phyloP scores from a whole-genome alignment of 2,329 filamentous ascomycete genomes.

The Colletotrichum chrysophilum region DNA sequence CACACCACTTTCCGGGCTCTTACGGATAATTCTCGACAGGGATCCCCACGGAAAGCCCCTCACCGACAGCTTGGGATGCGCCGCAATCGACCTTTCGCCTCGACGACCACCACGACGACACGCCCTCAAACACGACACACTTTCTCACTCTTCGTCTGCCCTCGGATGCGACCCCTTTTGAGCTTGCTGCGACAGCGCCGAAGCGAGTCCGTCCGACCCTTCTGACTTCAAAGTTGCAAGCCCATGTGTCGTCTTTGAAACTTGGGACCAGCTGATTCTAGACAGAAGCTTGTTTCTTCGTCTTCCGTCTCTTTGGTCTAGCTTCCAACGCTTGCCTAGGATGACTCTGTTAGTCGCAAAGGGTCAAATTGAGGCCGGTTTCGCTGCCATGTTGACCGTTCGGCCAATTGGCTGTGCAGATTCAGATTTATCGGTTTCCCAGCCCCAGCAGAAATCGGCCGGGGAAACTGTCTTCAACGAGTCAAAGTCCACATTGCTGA shows the following conservation, averaged over 20 bases:
- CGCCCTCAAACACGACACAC: neutral
- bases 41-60: neutral
- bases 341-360: neutral
- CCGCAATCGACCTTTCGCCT: neutral
- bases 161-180: neutral
- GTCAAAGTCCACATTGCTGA: neutral
- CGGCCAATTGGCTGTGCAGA: neutral
- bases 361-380: neutral
- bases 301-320: neutral
- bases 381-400: neutral
- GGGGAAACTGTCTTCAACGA: neutral
- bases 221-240: neutral
- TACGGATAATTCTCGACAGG: neutral
- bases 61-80: neutral
- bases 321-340: neutral
- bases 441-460: neutral
- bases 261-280: neutral
- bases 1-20: slow-evolving; percentile 19
- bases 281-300: slow-evolving; percentile 4
- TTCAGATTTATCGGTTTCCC: neutral
- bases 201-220: neutral
- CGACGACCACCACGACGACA: neutral
- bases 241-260: neutral
- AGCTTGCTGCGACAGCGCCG: neutral
- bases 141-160: neutral